Evolutionary conservation across 192 early-diverging fungal species (phyloP), one percentile per base, ranked within the genome.

Genomic region (Linnemannia elongata): DNA sequence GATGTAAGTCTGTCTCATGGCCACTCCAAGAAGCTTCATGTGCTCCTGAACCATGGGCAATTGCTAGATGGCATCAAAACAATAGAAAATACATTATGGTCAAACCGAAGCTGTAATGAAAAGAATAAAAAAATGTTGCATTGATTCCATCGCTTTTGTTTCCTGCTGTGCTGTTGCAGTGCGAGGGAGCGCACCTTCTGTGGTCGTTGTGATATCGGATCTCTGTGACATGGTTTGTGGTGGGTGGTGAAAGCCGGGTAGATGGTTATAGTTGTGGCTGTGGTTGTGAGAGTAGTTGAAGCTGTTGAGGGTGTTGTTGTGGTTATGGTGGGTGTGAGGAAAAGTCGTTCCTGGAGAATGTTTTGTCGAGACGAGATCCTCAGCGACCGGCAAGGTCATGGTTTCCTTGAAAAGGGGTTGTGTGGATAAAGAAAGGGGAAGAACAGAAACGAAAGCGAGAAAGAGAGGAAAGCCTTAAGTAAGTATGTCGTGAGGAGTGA

Each of bases 341-440:
- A 38, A 54, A 8, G 55, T 12, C 33, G 47, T 75, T 57, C 52
- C 35, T 75, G 74, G 18, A 17, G 52, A 57, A 55, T 75, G 33
- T 22, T 30, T 38, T 35, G 74, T 39, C 33, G 74, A 35, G 74
- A 75, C 36, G 74, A 75, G 74, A 57, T 75, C 74, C 52, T 75
- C 35, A 18, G 74, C 30, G 60, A 66, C 60, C 30, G 60, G 60
- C 30, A 66, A 66, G 60, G 60, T 33, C 60, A 66, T 66, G 27
- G 30, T 66, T 66, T 30, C 27, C 27, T 60, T 24, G 55, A 60
- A 17, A 15, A 60, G 55, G 55, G 55, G 12, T 15, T 9, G 27
- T 10, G 27, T 3, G 60, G 60, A 66, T 15, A 3, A 33, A n/a
- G 55, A 10, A 33, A 66, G 0, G 12, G 5, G 18, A 49, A 49